Base-by-base conservation (phyloP, 73 alveolate genomes). In the Stentor roeselii region DNA sequence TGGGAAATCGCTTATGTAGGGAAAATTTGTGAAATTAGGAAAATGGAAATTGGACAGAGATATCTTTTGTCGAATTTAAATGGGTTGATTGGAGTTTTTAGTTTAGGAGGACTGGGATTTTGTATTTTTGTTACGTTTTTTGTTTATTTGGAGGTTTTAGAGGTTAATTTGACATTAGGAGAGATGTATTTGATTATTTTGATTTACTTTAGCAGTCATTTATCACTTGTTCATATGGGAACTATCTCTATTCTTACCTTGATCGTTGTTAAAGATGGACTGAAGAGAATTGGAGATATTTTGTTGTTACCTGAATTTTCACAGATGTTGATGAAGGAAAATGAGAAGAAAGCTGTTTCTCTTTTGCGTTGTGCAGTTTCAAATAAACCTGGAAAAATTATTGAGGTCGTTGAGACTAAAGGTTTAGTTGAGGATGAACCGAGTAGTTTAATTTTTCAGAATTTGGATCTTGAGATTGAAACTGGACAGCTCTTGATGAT, bases 1-100 rank as follows among this genome's bases (percentile, higher is more conserved):
- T 87, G 92, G 92, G 92, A 84, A 67, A 74, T 59, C 6, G 86
- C 90, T 11, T 83, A 82, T 34, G 36, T 40, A 21, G 42, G 76
- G 75, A 37, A 75, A 60, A 60, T 84, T 58, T 41, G 34, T 3
- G 60, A 27, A 0, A 37, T 14, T 36, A 84, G 87, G 74, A 3
- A 42, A 39, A 36, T 75, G 30, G 90, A 84, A 36, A 36, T 37
- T 31, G 91, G 78, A 3, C 82, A 88, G 91, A 88, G 82, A 82
- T 39, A 86, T 4, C 88, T 88, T 15, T 86, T 76, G n/a, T n/a
- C n/a, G n/a, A 50, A 50, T 50, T 50, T 50, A 21, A 50, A 50
- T 50, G 21, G 6, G 67, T 11, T 50, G 21, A 11, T 50, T 6
- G 30, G 21, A 21, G 21, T 50, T 50, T 6, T 21, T 11, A 50